phyloP scores from a whole-genome alignment of 495 filamentous ascomycete genomes.

The Poronia punctata region DNA sequence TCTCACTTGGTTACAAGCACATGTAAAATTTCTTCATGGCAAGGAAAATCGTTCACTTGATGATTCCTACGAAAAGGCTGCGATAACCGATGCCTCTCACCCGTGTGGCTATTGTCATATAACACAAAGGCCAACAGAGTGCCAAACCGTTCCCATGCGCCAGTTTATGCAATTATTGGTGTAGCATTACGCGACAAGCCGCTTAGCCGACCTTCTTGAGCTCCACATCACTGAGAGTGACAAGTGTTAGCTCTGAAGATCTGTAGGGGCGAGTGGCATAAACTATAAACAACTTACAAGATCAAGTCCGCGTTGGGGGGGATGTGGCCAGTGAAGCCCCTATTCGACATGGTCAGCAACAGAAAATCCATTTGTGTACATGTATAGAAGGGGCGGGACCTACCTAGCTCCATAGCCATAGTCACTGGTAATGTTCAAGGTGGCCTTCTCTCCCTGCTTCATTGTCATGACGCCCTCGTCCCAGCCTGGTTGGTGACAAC shows the following conservation, averaged over 20 bases:
- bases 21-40: too few relatives aligned
- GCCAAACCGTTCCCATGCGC: background rate
- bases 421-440: constrained; percentile 72
- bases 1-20: too few relatives aligned
- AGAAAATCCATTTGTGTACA: too few relatives aligned
- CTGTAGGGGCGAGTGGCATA: too few relatives aligned
- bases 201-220: constrained; percentile 40
- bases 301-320: constrained; percentile 47
- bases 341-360: too few relatives aligned
- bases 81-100: too few relatives aligned
- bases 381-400: too few relatives aligned
- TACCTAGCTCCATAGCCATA: constrained; percentile 72
- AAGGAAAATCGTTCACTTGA: too few relatives aligned
- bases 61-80: too few relatives aligned
- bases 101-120: too few relatives aligned
- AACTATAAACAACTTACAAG: constrained; percentile 43
- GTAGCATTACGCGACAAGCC: background rate
- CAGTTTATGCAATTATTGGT: background rate
- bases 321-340: constrained; percentile 62
- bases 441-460: constrained; percentile 74
- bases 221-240: constrained; percentile 41
- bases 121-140: background rate
- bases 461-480: constrained; percentile 77
- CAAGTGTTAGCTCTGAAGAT: constrained; percentile 7
- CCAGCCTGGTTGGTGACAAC: constrained; percentile 54